These are phyloP conservation scores for Saraca asoca DNA, from an alignment of 331 rosid genomes.

Conservation along the genomic window DNA sequence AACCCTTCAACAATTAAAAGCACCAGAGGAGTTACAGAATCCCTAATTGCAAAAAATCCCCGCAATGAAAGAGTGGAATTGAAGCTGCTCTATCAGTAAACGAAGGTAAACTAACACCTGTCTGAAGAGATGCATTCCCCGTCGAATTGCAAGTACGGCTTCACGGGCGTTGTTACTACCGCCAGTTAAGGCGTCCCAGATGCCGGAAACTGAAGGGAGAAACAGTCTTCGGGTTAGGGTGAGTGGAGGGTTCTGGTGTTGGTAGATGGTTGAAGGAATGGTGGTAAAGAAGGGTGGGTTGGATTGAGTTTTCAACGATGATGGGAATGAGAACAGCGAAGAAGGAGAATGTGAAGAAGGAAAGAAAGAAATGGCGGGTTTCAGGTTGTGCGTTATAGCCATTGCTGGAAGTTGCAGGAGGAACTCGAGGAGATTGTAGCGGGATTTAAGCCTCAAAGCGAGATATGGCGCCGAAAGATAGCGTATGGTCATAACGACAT, in stretches of 20 bases:
- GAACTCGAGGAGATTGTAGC: no score
- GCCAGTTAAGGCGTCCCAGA: conserved; percentile 83
- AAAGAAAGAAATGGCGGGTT: conserved; percentile 37
- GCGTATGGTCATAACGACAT: no score
- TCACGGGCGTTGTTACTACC: conserved; percentile 65
- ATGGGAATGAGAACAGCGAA: conserved; percentile 12
- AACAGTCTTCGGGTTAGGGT: conserved; percentile 59
- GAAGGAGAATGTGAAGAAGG: conserved; percentile 29
- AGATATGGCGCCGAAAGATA: no score
- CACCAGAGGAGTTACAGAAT: background rate
- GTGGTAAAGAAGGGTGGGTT: conserved; percentile 35
- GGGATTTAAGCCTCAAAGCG: background rate
- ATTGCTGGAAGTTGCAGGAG: conserved; percentile 30
- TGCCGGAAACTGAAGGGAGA: conserved; percentile 75
- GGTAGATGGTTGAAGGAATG: conserved; percentile 29
- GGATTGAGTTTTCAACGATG: conserved; percentile 37
- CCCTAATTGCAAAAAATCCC: background rate
- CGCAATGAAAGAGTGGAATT: background rate
- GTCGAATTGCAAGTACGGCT: conserved; percentile 62
- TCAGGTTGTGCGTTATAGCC: conserved; percentile 43
- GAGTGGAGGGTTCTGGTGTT: conserved; percentile 25
- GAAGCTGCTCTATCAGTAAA: background rate
- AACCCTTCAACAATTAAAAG: conserved; percentile 50
- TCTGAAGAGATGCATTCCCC: conserved; percentile 83
- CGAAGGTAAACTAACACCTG: conserved; percentile 38